Percentiles rank a stretch among this genome's conserved stretches.
phyloP scores from a whole-genome alignment of 805 yeast species.

The Cyberlindnera mycetangii region DNA sequence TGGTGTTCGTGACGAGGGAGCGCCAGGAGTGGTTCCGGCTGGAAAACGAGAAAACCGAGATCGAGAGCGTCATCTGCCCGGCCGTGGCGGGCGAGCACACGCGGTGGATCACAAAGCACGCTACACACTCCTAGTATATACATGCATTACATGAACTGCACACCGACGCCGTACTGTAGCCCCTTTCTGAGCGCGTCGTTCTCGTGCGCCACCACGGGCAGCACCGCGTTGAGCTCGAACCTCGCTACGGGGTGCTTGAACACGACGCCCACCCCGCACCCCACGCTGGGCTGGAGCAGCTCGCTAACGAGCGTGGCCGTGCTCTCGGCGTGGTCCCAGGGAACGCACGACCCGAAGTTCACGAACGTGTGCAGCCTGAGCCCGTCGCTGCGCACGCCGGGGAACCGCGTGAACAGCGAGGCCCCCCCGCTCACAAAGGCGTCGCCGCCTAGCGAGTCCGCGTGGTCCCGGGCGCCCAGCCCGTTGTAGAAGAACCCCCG shows the following conservation, averaged over 20 bases:
- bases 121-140: no score
- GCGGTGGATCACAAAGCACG: constrained; percentile 48
- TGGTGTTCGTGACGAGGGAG: constrained; percentile 68
- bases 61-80: constrained; percentile 81
- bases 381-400: constrained; percentile 46
- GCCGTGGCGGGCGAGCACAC: constrained; percentile 63
- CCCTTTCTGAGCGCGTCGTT: constrained; percentile 59
- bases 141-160: constrained; percentile 55
- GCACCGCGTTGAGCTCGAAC: constrained; percentile 60
- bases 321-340: constrained; percentile 32
- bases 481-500: constrained; percentile 68
- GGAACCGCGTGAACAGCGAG: constrained; percentile 58
- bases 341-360: constrained; percentile 60
- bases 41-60: constrained; percentile 45
- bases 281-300: constrained; percentile 42
- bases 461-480: constrained; percentile 56
- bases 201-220: constrained; percentile 54
- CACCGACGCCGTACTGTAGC: constrained; percentile 62
- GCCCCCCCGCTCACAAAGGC: constrained; percentile 53
- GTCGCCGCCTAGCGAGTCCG: constrained; percentile 67
- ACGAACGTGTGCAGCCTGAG: constrained; percentile 61
- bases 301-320: constrained; percentile 28
- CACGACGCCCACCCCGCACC: constrained; percentile 58
- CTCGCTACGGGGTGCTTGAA: constrained; percentile 64
- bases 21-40: constrained; percentile 50